Percentiles rank a stretch among this genome's conserved stretches.
Evolutionary conservation across 495 filamentous ascomycete genomes (phyloP).

Genomic region (Venustampulla echinocandica): DNA sequence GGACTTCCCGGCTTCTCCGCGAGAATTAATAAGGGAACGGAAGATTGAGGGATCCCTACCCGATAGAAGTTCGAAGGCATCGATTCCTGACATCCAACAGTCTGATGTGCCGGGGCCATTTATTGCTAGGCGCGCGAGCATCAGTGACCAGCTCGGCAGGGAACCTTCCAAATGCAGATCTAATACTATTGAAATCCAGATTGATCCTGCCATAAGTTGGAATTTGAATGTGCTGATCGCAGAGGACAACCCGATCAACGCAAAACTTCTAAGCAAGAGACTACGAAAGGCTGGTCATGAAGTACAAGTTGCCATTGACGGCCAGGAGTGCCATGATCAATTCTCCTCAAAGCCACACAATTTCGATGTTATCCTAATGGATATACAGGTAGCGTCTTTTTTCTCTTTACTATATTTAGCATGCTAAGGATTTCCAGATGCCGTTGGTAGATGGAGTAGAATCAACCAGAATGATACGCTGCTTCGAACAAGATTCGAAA

Average conservation of each 20-base stretch:
- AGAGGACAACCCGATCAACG: slow-evolving; percentile 87
- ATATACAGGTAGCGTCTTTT: slow-evolving; percentile 62
- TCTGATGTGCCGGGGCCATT: too few species aligned
- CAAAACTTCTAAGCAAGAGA: slow-evolving; percentile 73
- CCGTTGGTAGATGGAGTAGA: slow-evolving; percentile 79
- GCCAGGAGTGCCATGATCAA: slow-evolving; percentile 66
- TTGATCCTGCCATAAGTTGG: too few species aligned
- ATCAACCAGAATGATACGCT: slow-evolving; percentile 71
- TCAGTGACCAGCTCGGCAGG: too few species aligned
- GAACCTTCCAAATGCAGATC: too few species aligned
- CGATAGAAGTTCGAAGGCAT: too few species aligned
- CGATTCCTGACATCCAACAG: too few species aligned
- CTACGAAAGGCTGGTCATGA: slow-evolving; percentile 69
- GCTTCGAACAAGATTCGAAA: slow-evolving; percentile 45
- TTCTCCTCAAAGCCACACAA: slow-evolving; percentile 47
- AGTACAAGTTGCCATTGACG: slow-evolving; percentile 66
- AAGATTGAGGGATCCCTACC: too few species aligned
- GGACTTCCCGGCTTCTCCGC: too few species aligned
- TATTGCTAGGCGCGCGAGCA: too few species aligned
- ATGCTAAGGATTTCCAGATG: slow-evolving; percentile 43
- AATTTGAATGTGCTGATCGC: slow-evolving; percentile 64
- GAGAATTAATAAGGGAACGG: too few species aligned
- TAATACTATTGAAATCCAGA: too few species aligned
- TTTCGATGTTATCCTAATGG: slow-evolving; percentile 86
- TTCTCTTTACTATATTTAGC: slow-evolving; percentile 47